phyloP scores from a whole-genome alignment of 2,329 filamentous ascomycete genomes.

The Ceratocystis smalleyi region DNA sequence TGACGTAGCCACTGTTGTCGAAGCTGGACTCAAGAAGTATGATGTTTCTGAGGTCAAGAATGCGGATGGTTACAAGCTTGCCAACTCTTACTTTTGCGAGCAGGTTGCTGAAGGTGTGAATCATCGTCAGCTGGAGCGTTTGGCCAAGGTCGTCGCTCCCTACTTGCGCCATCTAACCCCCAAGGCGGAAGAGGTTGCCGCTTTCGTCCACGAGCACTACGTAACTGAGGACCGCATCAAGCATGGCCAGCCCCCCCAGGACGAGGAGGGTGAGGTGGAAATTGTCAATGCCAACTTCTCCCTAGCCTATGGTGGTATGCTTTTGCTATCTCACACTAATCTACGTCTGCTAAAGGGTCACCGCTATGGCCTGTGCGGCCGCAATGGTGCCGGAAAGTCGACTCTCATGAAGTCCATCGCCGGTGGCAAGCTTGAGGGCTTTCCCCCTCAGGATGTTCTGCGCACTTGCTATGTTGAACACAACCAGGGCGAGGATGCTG shows the following conservation, averaged over 20 bases:
- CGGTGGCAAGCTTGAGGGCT: conserved; percentile 89
- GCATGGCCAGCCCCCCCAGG: conserved; percentile 67
- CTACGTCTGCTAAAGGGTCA: conserved; percentile 88
- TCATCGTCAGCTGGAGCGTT: conserved; percentile 59
- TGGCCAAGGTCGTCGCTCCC: conserved; percentile 51
- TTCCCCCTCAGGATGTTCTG: conserved; percentile 80
- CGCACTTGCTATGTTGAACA: conserved; percentile 97
- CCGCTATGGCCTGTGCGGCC: conserved; percentile 89
- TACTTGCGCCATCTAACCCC: conserved; percentile 62
- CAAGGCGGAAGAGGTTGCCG: conserved; percentile 47
- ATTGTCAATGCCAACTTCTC: conserved; percentile 98
- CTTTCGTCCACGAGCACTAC: conserved; percentile 62
- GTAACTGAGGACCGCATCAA: conserved; percentile 75
- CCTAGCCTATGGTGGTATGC: conserved; percentile 92
- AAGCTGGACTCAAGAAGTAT: conserved; percentile 58
- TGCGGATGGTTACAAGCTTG: conserved; percentile 37
- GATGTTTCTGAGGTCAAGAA: conserved; percentile 44
- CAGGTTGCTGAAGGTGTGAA: conserved; percentile 85
- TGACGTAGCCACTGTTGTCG: conserved; percentile 59
- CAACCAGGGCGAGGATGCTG: conserved; percentile 95
- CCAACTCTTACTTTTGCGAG: conserved; percentile 59
- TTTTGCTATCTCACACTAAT: conserved; percentile 90
- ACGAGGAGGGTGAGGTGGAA: conserved; percentile 82
- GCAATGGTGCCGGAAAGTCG: conserved; percentile 97
- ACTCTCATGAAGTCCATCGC: conserved; percentile 96